phyloP scores from a whole-genome alignment of 2,329 filamentous ascomycete genomes.

The Fusarium succisae region DNA sequence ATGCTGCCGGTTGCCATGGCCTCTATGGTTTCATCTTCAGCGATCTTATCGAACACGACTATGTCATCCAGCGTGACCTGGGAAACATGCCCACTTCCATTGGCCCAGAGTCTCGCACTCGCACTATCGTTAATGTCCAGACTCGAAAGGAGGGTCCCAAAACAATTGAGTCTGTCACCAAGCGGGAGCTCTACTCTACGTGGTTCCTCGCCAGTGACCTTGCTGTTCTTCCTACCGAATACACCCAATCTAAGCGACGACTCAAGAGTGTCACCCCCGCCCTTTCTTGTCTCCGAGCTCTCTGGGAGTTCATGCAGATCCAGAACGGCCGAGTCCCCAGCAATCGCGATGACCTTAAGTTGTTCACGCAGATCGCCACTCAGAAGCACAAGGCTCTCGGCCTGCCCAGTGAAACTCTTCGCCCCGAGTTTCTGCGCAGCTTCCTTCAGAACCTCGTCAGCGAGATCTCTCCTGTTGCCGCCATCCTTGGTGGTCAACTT shows the following conservation, averaged over 20 bases:
- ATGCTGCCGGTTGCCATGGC: constrained; percentile 86
- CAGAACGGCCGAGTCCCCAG: constrained; percentile 64
- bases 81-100: constrained; percentile 74
- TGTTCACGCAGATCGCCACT: constrained; percentile 81
- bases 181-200: constrained; percentile 89
- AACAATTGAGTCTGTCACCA: constrained; percentile 85
- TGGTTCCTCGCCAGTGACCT: constrained; percentile 84
- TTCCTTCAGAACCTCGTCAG: constrained; percentile 88
- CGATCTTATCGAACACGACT: constrained; percentile 90
- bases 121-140: constrained; percentile 76
- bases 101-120: constrained; percentile 78
- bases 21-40: constrained; percentile 96
- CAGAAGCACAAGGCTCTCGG: constrained; percentile 80
- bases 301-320: constrained; percentile 81
- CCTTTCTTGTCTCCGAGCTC: constrained; percentile 84
- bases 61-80: constrained; percentile 84
- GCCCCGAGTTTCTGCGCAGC: constrained; percentile 77
- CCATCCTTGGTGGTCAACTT: constrained; percentile 88
- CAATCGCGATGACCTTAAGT: constrained; percentile 72
- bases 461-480: constrained; percentile 87
- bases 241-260: constrained; percentile 72
- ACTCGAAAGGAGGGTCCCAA: constrained; percentile 75
- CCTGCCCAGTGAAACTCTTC: constrained; percentile 73
- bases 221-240: constrained; percentile 76
- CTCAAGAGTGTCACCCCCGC: constrained; percentile 82